Conservation (phyloP, 176 grass and related monocot species). For the Calamus simplicifolius region DNA sequence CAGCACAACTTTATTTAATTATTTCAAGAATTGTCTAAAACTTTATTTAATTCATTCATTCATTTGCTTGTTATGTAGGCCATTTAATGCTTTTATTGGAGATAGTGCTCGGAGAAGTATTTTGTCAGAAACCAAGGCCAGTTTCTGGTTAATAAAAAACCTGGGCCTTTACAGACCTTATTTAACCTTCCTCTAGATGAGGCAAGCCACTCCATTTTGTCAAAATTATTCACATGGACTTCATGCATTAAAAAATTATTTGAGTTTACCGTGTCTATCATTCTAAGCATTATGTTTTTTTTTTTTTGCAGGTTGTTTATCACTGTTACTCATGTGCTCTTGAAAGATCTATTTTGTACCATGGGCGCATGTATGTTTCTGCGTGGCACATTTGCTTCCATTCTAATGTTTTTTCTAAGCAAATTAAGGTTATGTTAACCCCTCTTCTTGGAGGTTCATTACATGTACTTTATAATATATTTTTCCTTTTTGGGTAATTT, state of each 20-base stretch:
- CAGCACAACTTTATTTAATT: no score
- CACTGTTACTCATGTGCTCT: conserved; percentile 95
- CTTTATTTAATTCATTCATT: background rate
- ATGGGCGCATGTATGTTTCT: conserved; percentile 93
- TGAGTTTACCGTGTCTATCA: background rate
- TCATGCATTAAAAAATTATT: background rate
- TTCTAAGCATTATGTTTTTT: background rate
- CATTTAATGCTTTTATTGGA: conserved; percentile 47
- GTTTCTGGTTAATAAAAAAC: conserved; percentile 93
- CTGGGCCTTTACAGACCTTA: conserved; percentile 79
- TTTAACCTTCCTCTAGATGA: conserved; percentile 82
- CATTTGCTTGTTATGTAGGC: conserved; percentile 24
- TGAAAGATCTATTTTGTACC: conserved; percentile 95
- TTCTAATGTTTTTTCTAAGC: conserved; percentile 95
- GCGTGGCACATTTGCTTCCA: conserved; percentile 99
- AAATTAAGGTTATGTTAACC: conserved; percentile 77
- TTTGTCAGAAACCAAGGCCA: conserved; percentile 63
- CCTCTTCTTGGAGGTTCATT: no score
- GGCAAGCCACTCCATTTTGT: conserved; percentile 18
- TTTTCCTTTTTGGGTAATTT: no score
- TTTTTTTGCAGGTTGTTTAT: conserved; percentile 49
- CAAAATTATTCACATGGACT: no score
- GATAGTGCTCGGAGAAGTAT: conserved; percentile 70
- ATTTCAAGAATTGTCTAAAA: no score
- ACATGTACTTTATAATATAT: no score